Conservation (phyloP, 2,329 filamentous ascomycete genomes). For the Trichophyton rubrum region DNA sequence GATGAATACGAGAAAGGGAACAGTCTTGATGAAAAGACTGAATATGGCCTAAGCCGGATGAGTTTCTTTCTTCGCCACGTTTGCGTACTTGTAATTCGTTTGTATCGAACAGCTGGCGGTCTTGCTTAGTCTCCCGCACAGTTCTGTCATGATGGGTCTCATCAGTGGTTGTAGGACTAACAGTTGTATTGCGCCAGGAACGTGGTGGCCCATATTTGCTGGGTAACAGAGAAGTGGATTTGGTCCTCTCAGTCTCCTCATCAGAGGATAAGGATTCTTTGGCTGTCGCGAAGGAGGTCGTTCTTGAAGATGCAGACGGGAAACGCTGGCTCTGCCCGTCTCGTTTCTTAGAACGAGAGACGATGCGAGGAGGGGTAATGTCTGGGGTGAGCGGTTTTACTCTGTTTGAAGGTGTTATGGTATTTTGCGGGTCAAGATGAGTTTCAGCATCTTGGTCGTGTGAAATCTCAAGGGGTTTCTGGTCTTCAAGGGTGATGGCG, state of each 20-base stretch:
- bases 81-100: neutral
- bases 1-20: neutral
- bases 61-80: neutral
- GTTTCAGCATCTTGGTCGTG: slow-evolving; percentile 14
- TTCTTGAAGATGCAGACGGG: slow-evolving; percentile 44
- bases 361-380: slow-evolving; percentile 52
- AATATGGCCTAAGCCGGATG: neutral
- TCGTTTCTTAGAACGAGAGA: slow-evolving; percentile 21
- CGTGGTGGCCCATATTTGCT: slow-evolving; percentile 14
- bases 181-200: slow-evolving; percentile 7
- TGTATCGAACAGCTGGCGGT: neutral
- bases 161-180: neutral
- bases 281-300: slow-evolving; percentile 62
- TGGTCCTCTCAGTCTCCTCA: slow-evolving; percentile 38
- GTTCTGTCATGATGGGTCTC: neutral
- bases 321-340: slow-evolving; percentile 38
- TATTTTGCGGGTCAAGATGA: slow-evolving; percentile 11
- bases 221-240: slow-evolving; percentile 15
- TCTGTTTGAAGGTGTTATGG: slow-evolving; percentile 50
- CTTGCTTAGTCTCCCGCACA: neutral
- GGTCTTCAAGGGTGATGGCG: slow-evolving; percentile 18
- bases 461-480: slow-evolving; percentile 17
- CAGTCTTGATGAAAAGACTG: neutral
- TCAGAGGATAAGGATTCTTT: slow-evolving; percentile 52
- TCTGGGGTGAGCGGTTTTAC: slow-evolving; percentile 63